Evolutionary conservation across 208 protist species (phyloP), one percentile per base, ranked within the genome.

Genomic region (Trypanosoma brucei): DNA sequence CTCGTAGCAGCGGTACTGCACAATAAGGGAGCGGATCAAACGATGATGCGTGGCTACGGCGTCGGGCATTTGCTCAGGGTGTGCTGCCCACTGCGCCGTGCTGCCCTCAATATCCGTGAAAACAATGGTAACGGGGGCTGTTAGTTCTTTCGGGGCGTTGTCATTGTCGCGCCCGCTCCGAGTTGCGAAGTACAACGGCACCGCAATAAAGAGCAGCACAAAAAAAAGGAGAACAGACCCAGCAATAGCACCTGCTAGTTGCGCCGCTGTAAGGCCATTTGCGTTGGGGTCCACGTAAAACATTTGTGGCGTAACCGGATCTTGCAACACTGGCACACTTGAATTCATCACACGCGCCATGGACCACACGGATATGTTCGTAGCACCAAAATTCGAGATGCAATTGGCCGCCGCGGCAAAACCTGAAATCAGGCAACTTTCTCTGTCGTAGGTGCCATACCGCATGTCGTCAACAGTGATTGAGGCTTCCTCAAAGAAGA

Each of bases 1-100:
- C 70, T 89, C 82, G 62, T 91, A 91, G 65, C 79, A 82, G 59
- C 71, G 68, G 69, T 83, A 75, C 71, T 69, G 75, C n/a, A 30
- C 49, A 45, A 89, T 87, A 11, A 76, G 59, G 33, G 64, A 33
- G 38, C 85, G 79, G 45, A 92, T 86, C 31, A 86, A n/a, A 8
- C 62, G 59, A 76, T 92, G 76, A 70, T 92, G 81, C 48, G 72
- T 49, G 33, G 78, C 66, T 9, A 92, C 68, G 9, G 86, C 82
- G 14, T 79, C 74, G 5, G 71, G 52, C 85, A 92, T 92, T 59
- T 62, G 56, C 54, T 70, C 55, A 49, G 85, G 79, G 46, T 72
- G 30, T 34, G 60, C 65, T 22, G 79, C 81, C 83, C 85, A 92
- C 65, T 88, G 51, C 49, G 74, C 83, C 30, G 86, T 91, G 73